Evolutionary conservation across 495 filamentous ascomycete species (phyloP), one percentile per base, ranked within the genome.

Genomic region (Hapsidospora chrysogenum): DNA sequence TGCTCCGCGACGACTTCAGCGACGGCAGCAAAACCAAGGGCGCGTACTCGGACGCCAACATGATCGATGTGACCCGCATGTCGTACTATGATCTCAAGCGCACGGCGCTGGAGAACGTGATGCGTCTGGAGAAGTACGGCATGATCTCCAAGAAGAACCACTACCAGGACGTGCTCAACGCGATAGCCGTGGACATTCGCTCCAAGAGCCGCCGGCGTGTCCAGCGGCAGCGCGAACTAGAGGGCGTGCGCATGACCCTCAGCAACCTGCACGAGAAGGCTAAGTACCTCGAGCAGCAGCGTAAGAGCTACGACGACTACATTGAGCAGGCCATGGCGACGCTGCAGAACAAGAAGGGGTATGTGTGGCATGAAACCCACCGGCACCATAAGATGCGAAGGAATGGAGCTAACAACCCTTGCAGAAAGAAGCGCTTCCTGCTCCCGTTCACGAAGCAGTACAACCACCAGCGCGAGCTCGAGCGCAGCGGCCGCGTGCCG

Each of bases 241-340:
- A 96, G 44, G 78, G 80, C 41, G 83, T 93, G 27, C 73, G 80
- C 14, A 58, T 82, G 42, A 99, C 89, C 4, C 72, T 94, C 19
- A 63, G 61, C 7, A 80, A 87, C 41, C 61, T 99, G 35, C 80
- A 84, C 52, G 82, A 92, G 44, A 95, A 99, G 55, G 85, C 89
- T 17, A 66, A 69, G 32, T 96, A 85, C 59, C 68, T 99, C 1
- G 92, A 99, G 46, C 76, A 81, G 41, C 92, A 96, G 57, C 70
- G 94, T 28, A 92, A 93, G 64, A 85, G 76, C 41, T 99, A 95
- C 64, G 94, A 99, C 51, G 85, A 96, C 56, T 96, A 95, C 51
- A 93, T 99, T 47, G 89, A 99, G 63, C 86, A 95, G 52, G 85
- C 89, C 14, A 93, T 99, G 85, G 68, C 86, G 35, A 96, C 92